Evolutionary conservation across 805 yeast species (phyloP).

Genomic region (Yamadazyma scolyti): DNA sequence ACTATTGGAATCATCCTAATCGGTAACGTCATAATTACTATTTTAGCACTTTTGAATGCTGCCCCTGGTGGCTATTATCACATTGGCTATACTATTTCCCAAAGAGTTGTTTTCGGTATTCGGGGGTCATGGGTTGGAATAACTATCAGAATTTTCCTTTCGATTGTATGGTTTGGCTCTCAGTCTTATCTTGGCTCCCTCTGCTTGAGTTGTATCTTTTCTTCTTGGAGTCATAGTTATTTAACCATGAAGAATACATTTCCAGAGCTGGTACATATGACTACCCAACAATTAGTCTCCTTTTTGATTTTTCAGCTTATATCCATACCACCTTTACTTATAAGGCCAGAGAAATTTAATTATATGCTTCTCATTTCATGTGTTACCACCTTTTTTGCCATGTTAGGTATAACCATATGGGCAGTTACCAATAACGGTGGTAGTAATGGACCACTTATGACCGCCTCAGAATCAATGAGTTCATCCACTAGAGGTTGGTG

Average conservation of each 20-base stretch:
- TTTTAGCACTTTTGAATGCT: conserved; percentile 43
- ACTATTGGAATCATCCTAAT: conserved; percentile 42
- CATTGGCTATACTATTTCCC: conserved; percentile 45
- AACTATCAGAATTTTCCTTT: conserved; percentile 39
- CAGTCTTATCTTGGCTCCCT: conserved; percentile 47
- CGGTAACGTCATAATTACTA: conserved; percentile 44
- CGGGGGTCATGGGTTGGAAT: conserved; percentile 44
- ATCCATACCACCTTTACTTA: conserved; percentile 34
- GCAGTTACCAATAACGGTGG: conserved; percentile 18
- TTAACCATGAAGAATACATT: conserved; percentile 33
- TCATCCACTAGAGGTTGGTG: conserved; percentile 35
- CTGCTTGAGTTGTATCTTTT: conserved; percentile 33
- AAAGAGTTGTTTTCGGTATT: conserved; percentile 45
- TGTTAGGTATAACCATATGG: conserved; percentile 33
- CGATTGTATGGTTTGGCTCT: conserved; percentile 45
- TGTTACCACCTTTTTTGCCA: conserved; percentile 24
- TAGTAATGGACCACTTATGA: conserved; percentile 2
- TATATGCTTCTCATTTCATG: conserved; percentile 22
- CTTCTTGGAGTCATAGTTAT: conserved; percentile 35
- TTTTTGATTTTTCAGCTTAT: conserved; percentile 44
- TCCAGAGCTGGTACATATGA: conserved; percentile 34
- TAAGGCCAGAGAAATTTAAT: conserved; percentile 43
- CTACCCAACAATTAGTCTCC: conserved; percentile 39
- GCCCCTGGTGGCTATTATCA: conserved; percentile 49
- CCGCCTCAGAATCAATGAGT: too few species aligned